Percentiles rank a stretch among this genome's conserved stretches.
Conservation (phyloP, 768 basidiomycete species). For the Pisolithus marmoratus region DNA sequence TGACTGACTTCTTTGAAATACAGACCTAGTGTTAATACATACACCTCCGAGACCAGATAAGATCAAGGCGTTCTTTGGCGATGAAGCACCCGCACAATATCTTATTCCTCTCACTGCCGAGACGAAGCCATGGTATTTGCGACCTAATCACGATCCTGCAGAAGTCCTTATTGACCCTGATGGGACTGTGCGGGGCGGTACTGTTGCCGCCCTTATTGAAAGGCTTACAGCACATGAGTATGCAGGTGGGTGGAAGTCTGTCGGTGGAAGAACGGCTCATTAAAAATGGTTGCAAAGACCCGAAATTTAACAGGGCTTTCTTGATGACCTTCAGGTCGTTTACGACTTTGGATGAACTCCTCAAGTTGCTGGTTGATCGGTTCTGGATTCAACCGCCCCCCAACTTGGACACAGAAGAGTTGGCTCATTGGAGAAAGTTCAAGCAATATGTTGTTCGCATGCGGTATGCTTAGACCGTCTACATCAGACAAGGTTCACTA, state of each 20-base stretch:
- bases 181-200: constrained; percentile 57
- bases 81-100: constrained; percentile 42
- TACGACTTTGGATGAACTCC: constrained; percentile 48
- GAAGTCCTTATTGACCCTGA: constrained; percentile 63
- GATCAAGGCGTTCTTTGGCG: constrained; percentile 47
- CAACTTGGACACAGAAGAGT: constrained; percentile 36
- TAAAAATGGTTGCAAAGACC: constrained; percentile 32
- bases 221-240: constrained; percentile 62
- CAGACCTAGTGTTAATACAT: constrained; percentile 13
- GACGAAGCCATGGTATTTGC: constrained; percentile 55
- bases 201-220: constrained; percentile 54
- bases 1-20: background rate
- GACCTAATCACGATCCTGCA: constrained; percentile 46
- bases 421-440: constrained; percentile 47
- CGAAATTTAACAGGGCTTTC: constrained; percentile 55
- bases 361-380: constrained; percentile 48
- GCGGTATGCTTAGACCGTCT: constrained; percentile 36
- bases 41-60: constrained; percentile 30
- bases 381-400: constrained; percentile 53
- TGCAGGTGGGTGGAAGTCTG: constrained; percentile 36
- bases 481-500: background rate
- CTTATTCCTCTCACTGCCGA: constrained; percentile 35
- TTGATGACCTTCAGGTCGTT: constrained; percentile 69
- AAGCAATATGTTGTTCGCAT: constrained; percentile 57
- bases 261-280: background rate